A percentile compares a stretch with the other conserved stretches of the same genome.
These are phyloP conservation scores for Penicillium brevicompactum DNA, from an alignment of 2,329 filamentous ascomycete genomes.

Conservation along the genomic window DNA sequence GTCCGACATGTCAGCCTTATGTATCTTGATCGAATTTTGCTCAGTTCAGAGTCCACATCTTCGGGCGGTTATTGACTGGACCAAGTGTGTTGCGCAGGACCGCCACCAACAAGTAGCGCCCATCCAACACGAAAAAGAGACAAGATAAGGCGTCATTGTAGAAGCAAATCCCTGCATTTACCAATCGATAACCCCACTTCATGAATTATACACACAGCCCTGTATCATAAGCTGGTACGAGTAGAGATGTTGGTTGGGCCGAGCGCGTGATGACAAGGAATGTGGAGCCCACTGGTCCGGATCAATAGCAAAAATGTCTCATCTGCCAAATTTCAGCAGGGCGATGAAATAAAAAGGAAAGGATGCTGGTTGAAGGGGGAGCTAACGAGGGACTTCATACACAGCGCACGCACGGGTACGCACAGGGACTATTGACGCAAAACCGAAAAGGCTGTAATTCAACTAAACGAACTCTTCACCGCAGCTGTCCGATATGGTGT, in stretches of 20 bases:
- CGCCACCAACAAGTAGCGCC: neutral
- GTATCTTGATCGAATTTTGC: neutral
- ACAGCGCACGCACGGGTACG: neutral
- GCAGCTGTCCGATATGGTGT: conserved; percentile 28
- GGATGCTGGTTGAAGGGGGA: neutral
- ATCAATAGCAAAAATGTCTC: neutral
- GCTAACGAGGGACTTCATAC: too few species aligned
- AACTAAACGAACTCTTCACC: neutral
- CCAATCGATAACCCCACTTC: neutral
- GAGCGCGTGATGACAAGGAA: neutral
- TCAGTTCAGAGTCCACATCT: neutral
- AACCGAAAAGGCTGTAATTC: neutral
- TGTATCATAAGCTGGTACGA: neutral
- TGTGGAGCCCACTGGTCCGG: neutral
- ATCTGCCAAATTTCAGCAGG: neutral
- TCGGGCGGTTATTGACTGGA: conserved; percentile 1
- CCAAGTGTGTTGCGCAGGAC: neutral
- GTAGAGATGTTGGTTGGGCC: neutral
- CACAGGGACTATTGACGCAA: neutral
- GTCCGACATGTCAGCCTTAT: neutral
- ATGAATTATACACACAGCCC: neutral
- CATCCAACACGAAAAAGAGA: neutral
- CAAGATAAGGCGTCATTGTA: neutral
- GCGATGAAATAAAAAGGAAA: neutral
- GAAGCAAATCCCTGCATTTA: neutral